These are phyloP conservation scores for Cordyceps cateniannulata DNA, from an alignment of 2,329 filamentous ascomycete genomes.

Conservation along the genomic window DNA sequence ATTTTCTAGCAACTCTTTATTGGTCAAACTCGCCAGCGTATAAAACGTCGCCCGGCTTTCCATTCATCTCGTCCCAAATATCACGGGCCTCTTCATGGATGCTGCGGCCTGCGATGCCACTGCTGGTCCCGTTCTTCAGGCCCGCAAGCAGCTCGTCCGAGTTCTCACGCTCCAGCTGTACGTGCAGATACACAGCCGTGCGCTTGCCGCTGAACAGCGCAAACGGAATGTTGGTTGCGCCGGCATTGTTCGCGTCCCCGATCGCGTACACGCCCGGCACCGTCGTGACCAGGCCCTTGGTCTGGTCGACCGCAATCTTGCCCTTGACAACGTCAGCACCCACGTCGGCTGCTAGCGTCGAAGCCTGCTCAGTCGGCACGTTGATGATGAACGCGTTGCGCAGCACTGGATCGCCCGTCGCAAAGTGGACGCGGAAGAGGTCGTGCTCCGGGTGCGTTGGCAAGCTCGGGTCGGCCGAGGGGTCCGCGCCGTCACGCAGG, in stretches of 20 bases:
- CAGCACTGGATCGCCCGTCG: conserved; percentile 35
- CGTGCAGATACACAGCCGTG: conserved; percentile 50
- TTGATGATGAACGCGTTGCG: conserved; percentile 47
- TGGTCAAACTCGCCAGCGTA: conserved; percentile 37
- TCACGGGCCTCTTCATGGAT: conserved; percentile 29
- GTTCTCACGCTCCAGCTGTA: conserved; percentile 36
- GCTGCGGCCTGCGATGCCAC: conserved; percentile 20
- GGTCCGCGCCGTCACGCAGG: conserved; percentile 32
- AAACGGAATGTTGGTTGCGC: conserved; percentile 54
- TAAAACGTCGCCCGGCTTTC: conserved; percentile 33
- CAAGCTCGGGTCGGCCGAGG: conserved; percentile 32
- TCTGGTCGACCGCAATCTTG: conserved; percentile 35
- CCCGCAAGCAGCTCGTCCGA: conserved; percentile 27
- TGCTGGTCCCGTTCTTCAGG: conserved; percentile 9
- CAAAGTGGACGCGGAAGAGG: conserved; percentile 48
- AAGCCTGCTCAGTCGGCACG: conserved; percentile 41
- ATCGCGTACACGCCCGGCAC: conserved; percentile 49
- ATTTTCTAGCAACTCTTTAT: not conserved
- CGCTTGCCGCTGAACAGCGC: conserved; percentile 54
- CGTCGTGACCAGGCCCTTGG: conserved; percentile 43
- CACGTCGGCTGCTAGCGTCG: conserved; percentile 38
- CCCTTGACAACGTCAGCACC: conserved; percentile 39
- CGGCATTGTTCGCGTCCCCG: conserved; percentile 54
- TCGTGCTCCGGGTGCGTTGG: conserved; percentile 44
- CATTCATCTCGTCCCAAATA: conserved; percentile 42